Evolutionary conservation across 2,329 filamentous ascomycete genomes (phyloP).

Genomic region (Colletotrichum aenigma): DNA sequence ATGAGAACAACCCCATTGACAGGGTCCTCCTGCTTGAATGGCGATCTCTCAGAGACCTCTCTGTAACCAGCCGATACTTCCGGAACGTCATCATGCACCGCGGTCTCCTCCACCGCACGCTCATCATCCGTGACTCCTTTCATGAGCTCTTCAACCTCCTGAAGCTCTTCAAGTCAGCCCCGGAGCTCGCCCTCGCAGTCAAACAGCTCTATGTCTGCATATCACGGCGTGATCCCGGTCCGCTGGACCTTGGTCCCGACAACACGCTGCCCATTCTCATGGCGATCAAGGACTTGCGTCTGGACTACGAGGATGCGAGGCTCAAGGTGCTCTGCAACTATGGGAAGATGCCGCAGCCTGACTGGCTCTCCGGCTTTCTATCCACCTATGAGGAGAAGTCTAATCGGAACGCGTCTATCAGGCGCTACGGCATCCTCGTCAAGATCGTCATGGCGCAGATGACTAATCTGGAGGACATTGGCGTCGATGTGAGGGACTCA

Average conservation of each 20-base stretch:
- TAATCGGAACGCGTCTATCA: neutral
- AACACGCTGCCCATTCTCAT: fast-evolving
- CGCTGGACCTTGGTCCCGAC: neutral
- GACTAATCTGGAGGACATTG: neutral
- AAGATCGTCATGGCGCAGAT: neutral
- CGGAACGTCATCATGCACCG: neutral
- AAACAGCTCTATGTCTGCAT: neutral
- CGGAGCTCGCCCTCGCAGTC: neutral
- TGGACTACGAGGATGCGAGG: neutral
- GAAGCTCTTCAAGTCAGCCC: neutral
- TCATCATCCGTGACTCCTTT: neutral
- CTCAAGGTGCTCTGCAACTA: too few relatives aligned
- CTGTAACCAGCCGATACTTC: neutral
- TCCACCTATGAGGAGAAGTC: too few relatives aligned
- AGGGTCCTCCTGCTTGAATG: neutral
- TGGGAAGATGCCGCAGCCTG: too few relatives aligned
- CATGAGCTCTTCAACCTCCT: neutral
- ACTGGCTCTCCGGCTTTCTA: too few relatives aligned
- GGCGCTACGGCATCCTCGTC: neutral
- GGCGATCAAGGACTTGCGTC: neutral
- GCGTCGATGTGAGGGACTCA: neutral
- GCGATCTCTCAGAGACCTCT: neutral
- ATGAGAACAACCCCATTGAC: neutral
- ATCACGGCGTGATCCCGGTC: fast-evolving
- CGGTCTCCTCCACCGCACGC: neutral